These are phyloP conservation scores for Gymnopilus junonius DNA, from an alignment of 768 basidiomycete species.

Conservation along the genomic window DNA sequence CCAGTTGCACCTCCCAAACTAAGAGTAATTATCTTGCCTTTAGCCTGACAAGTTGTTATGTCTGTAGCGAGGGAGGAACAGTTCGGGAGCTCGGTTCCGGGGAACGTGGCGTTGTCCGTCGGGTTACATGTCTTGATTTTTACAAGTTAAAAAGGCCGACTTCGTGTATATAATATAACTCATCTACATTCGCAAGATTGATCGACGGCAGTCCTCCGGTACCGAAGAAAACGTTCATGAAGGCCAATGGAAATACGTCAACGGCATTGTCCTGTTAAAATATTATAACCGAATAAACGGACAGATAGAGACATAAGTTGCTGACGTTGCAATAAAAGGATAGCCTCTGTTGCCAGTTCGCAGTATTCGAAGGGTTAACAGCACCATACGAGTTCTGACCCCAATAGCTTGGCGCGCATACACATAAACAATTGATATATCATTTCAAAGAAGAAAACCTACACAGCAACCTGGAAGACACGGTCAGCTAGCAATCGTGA, in stretches of 20 bases:
- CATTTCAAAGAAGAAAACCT: constrained; percentile 31
- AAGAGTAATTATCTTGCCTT: constrained; percentile 63
- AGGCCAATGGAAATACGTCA: constrained; percentile 73
- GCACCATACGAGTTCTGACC: constrained; percentile 80
- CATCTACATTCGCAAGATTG: constrained; percentile 68
- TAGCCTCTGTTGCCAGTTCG: constrained; percentile 63
- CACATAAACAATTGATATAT: background rate
- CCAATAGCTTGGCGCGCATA: constrained; percentile 56
- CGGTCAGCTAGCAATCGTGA: background rate
- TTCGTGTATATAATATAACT: background rate
- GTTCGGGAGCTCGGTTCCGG: constrained; percentile 65
- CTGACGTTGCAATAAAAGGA: constrained; percentile 67
- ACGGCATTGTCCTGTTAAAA: constrained; percentile 59
- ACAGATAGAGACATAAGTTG: background rate
- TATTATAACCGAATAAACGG: background rate
- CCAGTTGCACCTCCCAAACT: constrained; percentile 69
- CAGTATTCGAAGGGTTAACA: constrained; percentile 44
- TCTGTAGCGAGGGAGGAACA: constrained; percentile 63
- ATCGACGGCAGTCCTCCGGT: constrained; percentile 64
- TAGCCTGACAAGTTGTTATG: constrained; percentile 67
- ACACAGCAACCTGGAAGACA: background rate
- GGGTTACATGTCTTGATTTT: constrained; percentile 62
- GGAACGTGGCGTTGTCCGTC: constrained; percentile 56
- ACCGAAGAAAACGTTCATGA: constrained; percentile 68
- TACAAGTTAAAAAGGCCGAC: background rate